phyloP scores from a whole-genome alignment of 108 stramenopile species.

The Pelagomonas calceolata region DNA sequence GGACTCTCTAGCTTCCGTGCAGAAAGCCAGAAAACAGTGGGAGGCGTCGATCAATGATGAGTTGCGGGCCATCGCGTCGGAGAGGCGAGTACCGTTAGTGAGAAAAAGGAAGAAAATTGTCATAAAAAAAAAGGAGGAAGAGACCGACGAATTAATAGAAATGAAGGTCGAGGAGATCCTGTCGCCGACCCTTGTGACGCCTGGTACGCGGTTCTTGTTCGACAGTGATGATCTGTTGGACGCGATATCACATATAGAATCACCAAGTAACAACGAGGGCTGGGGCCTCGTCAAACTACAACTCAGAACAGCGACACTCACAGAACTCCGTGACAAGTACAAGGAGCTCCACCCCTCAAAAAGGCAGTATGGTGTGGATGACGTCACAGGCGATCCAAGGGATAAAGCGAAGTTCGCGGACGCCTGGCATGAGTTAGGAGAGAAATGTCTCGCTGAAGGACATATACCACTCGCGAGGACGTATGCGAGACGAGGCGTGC shows the following conservation, averaged over 20 bases:
- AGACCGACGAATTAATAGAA: no score
- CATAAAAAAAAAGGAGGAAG: not conserved
- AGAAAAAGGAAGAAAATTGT: not conserved
- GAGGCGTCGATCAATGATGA: not conserved
- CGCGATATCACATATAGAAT: constrained; percentile 17
- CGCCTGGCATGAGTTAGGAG: constrained; percentile 17
- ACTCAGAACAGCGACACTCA: constrained; percentile 14
- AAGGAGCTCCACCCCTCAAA: constrained; percentile 25
- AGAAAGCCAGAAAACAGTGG: not conserved
- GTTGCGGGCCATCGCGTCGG: not conserved
- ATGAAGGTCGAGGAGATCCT: no score
- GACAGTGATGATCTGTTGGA: constrained; percentile 36
- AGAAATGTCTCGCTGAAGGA: constrained; percentile 13
- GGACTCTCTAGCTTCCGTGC: not conserved
- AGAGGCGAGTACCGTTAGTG: not conserved
- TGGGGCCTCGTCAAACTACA: constrained; percentile 9
- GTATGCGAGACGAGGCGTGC: constrained; percentile 27
- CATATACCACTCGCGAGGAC: constrained; percentile 19
- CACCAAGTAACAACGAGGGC: constrained; percentile 15
- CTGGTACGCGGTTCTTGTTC: constrained; percentile 24
- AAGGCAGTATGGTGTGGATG: constrained; percentile 29
- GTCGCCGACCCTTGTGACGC: no score
- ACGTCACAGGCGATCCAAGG: constrained; percentile 13
- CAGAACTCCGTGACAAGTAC: constrained; percentile 20
- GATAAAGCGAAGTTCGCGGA: constrained; percentile 17